These are phyloP conservation scores for Leptographium galeiforme DNA, from an alignment of 2,329 filamentous ascomycete species.

Conservation along the genomic window DNA sequence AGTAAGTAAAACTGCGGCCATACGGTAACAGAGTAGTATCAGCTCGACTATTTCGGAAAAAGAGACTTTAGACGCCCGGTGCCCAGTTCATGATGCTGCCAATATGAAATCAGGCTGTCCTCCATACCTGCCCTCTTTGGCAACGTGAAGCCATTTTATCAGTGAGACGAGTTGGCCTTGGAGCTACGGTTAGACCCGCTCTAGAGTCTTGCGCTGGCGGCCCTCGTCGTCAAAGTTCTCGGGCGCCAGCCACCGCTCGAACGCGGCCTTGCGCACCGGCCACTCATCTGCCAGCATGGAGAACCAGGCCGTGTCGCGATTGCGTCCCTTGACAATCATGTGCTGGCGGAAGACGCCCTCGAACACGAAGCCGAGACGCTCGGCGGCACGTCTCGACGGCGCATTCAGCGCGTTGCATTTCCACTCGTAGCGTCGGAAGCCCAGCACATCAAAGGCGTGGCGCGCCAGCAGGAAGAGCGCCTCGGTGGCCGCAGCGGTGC, in stretches of 20 bases:
- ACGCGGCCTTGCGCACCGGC: not conserved
- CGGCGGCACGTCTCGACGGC: not conserved
- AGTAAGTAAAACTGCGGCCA: too few relatives aligned
- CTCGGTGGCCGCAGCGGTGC: not conserved
- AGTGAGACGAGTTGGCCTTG: not conserved
- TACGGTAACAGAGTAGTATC: too few relatives aligned
- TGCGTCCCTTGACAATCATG: not conserved
- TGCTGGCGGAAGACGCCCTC: conserved; percentile 1
- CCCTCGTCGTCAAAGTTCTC: not conserved
- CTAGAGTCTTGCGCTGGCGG: not conserved
- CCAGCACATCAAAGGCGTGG: not conserved
- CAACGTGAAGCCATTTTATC: not conserved
- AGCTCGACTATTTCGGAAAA: too few relatives aligned
- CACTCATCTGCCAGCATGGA: not conserved
- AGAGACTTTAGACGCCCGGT: too few relatives aligned
- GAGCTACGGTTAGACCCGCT: not conserved
- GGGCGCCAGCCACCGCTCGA: not conserved
- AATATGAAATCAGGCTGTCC: too few relatives aligned
- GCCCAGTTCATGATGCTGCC: too few relatives aligned
- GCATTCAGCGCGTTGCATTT: not conserved
- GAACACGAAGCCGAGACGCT: not conserved
- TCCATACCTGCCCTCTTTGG: too few relatives aligned
- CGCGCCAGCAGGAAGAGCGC: not conserved
- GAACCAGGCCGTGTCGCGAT: not conserved
- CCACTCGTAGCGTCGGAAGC: not conserved